Base-by-base conservation (phyloP, 345 rosid genomes). In the Clausena lansium region DNA sequence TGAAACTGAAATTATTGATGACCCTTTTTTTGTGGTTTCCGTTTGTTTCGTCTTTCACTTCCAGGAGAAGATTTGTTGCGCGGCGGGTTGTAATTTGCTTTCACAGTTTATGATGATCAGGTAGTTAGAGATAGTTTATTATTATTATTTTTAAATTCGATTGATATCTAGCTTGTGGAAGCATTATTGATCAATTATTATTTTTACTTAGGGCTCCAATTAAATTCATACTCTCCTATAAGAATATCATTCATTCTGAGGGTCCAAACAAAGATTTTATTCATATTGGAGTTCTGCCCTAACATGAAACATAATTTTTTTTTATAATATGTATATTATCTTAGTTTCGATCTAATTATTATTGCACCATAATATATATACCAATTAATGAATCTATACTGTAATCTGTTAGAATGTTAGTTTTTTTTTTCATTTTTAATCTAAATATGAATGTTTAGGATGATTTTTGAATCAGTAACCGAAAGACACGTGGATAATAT, bases 11-110 rank as follows among this genome's bases (percentile, higher is more conserved):
- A 47, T 63, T 75, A 2, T 10, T 57, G 70, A n/a, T 62, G n/a
- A 22, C 0, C 5, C 14, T 55, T 30, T 71, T n/a, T 9, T 30
- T 28, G 38, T 10, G n/a, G 9, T 65, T 35, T 65, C 14, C 8
- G 22, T 33, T 65, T 19, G 45, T 50, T 76, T 76, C 19, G 55
- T 9, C 3, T 67, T 76, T 76, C 66, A 32, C 78, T 66, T 25
- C 55, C 36, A 25, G 58, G 25, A 50, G 59, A 47, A 36, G 50
- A 6, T 73, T 17, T n/a, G 66, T 10, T 15, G 77, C 67, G 5
- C 67, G 5, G 65, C 57, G 15, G 9, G 7, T 19, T 28, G 7
- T 19, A 38, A 15, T 74, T 74, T 62, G 9, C 41, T 45, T 62
- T 41, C 24, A 9, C 36, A 74, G 11, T 45, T 45, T 45, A 0